Evolutionary conservation across 1,284 basidiomycete species (phyloP), one percentile per base, ranked within the genome.

Genomic region (Cryptococcus sp.): DNA sequence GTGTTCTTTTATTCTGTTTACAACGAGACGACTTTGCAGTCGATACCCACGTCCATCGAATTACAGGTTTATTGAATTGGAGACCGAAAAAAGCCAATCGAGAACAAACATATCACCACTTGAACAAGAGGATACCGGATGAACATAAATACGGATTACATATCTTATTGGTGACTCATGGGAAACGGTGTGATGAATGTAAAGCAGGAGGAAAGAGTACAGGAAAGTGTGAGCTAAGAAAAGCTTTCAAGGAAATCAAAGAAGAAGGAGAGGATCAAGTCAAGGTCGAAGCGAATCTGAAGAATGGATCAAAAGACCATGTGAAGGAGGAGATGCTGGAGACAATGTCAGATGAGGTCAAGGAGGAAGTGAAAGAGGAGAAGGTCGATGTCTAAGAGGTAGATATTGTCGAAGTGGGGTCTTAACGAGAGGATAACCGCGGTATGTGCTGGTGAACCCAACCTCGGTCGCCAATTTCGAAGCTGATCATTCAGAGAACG

Each of bases 1-100:
- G 88, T 65, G 87, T 89, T 0, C 71, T 88, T 13, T 78, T 89
- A n/a, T 89, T 90, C 70, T 87, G 86, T 66, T 78, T 90, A 23
- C 84, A 83, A 0, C 77, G 87, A 13, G 80, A 86, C 55, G 84
- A 83, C 1, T 89, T 90, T 66, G 86, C 88, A 0, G 87, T 89
- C 50, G 87, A 90, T 66, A 89, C 87, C 33, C 70, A 72, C 49
- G 84, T 88, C 36, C 86, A 82, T 67, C 79, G 87, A 15, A 74
- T 89, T 56, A 83, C 83, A 58, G 84, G 81, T 58, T 63, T 85
- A 11, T 77, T 89, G 30, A 84, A 83, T 0, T 89, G 87, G 87
- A 81, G 87, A 2, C 88, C 87, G 0, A 65, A 70, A n/a, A 81
- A 77, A 51, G 83, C 84, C 14, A 81, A 83, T 61, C 78, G 86